Evolutionary conservation across 2,329 filamentous ascomycete species (phyloP), one percentile per base, ranked within the genome.

Genomic region (Graphiopsis chlorocephala): DNA sequence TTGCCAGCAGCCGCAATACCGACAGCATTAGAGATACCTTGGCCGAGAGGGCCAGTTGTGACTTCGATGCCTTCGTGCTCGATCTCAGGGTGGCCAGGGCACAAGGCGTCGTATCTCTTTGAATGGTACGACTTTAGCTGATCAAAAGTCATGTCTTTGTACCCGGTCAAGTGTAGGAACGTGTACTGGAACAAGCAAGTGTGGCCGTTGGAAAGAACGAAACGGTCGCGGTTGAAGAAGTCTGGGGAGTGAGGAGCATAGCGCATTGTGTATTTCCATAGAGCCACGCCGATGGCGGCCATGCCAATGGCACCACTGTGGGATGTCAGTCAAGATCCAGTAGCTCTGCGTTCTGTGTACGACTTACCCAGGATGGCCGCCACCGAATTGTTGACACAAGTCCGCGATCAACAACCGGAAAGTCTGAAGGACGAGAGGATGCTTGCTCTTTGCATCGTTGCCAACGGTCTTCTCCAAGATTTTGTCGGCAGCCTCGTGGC

Each of bases 311-410:
- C 62, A 52, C 60, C 60, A 12, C 60, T 62, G 23, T 15, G 10
- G n/a, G 4, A 15, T 4, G 31, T 62, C 50, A 62, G 60, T 38
- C 14, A 12, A 15, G 28, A 14, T 45, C 8, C 20, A 2, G 8
- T 35, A 15, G 11, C 17, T 26, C 2, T 2, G 23, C 1, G 4
- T 15, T 14, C 17, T 2, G 23, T 48, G 20, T 0, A 42, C 2
- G 1, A 45, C 60, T 31, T n/a, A 64, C 53, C 88, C 88, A 25
- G 87, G 88, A 72, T 90, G 88, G 0, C 88, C 88, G 31, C 87
- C 87, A 68, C 85, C 85, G 75, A 89, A 90, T 68, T 90, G 88
- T 73, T 90, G 83, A 70, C 87, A 90, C 4, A 91, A 76, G 72
- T 91, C 88, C 52, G 88, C 87, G 65, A 90, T 88, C 33, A 90